These are phyloP conservation scores for Suillus decipiens DNA, from an alignment of 768 basidiomycete species.

Conservation along the genomic window DNA sequence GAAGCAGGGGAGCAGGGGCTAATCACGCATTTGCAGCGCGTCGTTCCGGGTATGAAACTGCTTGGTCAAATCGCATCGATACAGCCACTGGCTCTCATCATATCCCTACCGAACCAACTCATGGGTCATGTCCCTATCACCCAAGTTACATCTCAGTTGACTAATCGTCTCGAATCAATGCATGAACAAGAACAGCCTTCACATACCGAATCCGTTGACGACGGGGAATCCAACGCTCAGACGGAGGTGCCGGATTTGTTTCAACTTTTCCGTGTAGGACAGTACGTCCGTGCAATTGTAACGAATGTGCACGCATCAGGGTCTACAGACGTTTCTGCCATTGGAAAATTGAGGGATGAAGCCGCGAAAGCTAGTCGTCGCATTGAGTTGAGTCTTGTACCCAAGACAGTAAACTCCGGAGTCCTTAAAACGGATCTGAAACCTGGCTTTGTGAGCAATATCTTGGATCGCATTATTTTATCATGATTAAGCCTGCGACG, in stretches of 20 bases:
- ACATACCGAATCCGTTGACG: slow-evolving; percentile 44
- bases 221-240: slow-evolving; percentile 40
- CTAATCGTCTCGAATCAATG: slow-evolving; percentile 64
- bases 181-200: slow-evolving; percentile 54
- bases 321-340: slow-evolving; percentile 53
- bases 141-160: slow-evolving; percentile 81
- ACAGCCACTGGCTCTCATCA: slow-evolving; percentile 83
- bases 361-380: slow-evolving; percentile 67
- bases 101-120: slow-evolving; percentile 96
- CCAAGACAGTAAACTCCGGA: slow-evolving; percentile 81
- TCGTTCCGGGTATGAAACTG: slow-evolving; percentile 82
- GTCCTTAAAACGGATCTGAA: slow-evolving; percentile 79
- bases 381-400: slow-evolving; percentile 83
- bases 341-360: slow-evolving; percentile 69
- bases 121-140: slow-evolving; percentile 94
- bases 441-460: slow-evolving; percentile 66
- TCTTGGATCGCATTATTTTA: slow-evolving; percentile 10
- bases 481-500: neutral
- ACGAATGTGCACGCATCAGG: slow-evolving; percentile 69
- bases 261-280: slow-evolving; percentile 79
- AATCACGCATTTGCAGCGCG: slow-evolving; percentile 49
- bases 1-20: slow-evolving; percentile 6
- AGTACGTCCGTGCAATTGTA: slow-evolving; percentile 83
- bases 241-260: slow-evolving; percentile 63
- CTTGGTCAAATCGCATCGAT: slow-evolving; percentile 86